Conservation (phyloP, 2,329 filamentous ascomycete genomes). For the Pochonia chlamydosporia region DNA sequence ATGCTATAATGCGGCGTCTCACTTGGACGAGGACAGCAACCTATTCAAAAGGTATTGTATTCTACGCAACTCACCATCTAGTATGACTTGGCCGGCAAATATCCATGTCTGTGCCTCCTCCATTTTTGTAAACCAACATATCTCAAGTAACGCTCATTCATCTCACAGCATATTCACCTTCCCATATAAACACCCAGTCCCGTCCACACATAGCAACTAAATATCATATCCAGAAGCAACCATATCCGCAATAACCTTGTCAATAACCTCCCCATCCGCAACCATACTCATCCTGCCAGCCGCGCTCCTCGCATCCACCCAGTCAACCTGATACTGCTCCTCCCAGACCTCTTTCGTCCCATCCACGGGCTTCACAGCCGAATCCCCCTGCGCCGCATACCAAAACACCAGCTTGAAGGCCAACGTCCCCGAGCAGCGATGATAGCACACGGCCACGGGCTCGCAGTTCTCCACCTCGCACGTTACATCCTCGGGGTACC, state of each 20-base stretch:
- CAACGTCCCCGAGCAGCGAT: constrained; percentile 27
- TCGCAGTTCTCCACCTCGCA: constrained; percentile 26
- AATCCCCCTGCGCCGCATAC: constrained; percentile 29
- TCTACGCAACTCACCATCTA: too few species aligned
- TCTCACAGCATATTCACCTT: too few species aligned
- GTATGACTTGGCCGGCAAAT: too few species aligned
- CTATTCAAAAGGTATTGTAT: too few species aligned
- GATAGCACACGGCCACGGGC: constrained; percentile 28
- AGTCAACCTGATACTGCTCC: constrained; percentile 15
- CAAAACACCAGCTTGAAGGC: constrained; percentile 35
- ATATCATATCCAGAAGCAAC: constrained; percentile 19
- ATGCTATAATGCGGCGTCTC: not conserved
- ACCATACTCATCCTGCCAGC: constrained; percentile 15
- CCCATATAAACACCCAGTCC: too few species aligned
- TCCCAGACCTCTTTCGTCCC: constrained; percentile 27
- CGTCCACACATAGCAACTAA: too few species aligned
- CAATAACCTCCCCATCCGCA: constrained; percentile 19
- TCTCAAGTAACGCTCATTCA: too few species aligned
- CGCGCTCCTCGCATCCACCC: constrained; percentile 18
- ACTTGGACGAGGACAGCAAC: too few species aligned
- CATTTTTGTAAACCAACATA: too few species aligned
- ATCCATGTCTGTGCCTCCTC: too few species aligned
- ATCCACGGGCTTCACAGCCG: constrained; percentile 15
- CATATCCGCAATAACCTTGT: constrained; percentile 21
- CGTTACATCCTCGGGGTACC: constrained; percentile 18